A percentile compares a stretch with the other conserved stretches of the same genome.
Conservation (phyloP, 2,329 filamentous ascomycete genomes). For the Penicillium sp. region DNA sequence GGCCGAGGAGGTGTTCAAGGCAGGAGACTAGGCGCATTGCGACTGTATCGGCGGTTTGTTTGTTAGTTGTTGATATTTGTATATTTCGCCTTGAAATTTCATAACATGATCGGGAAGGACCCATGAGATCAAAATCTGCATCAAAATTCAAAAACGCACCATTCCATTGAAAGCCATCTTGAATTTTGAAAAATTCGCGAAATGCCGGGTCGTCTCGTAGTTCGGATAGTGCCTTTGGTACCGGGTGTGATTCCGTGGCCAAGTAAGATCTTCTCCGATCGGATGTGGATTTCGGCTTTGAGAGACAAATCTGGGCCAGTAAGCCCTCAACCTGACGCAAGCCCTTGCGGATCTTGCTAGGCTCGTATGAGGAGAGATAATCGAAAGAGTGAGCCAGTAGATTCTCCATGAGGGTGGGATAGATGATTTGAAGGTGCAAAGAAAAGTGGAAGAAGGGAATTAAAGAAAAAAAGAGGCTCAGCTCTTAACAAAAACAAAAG, state of each 20-base stretch:
- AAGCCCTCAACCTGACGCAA: constrained; percentile 91
- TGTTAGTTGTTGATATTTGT: not conserved
- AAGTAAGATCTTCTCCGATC: constrained; percentile 47
- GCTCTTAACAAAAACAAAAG: not conserved
- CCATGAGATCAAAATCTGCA: not conserved
- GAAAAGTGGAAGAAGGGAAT: constrained; percentile 4
- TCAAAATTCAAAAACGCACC: constrained; percentile 43
- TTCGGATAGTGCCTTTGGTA: constrained; percentile 65
- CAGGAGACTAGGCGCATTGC: constrained; percentile 81
- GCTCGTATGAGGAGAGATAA: constrained; percentile 90
- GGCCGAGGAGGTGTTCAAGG: constrained; percentile 80
- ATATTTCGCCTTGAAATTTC: not conserved
- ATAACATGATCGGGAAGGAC: not conserved
- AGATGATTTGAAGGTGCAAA: not conserved
- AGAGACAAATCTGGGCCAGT: constrained; percentile 90
- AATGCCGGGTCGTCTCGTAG: constrained; percentile 83
- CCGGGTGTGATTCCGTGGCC: constrained; percentile 41
- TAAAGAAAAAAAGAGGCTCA: constrained; percentile 9
- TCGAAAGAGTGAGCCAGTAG: constrained; percentile 92
- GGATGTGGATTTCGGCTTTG: constrained; percentile 44
- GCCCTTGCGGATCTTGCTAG: constrained; percentile 86
- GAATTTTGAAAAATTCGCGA: constrained; percentile 91
- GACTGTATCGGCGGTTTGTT: constrained; percentile 51
- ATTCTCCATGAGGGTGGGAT: constrained; percentile 68
- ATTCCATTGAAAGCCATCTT: constrained; percentile 98